Percentiles rank a stretch among this genome's conserved stretches.
phyloP scores from a whole-genome alignment of 2,329 filamentous ascomycete species.

The Ceratocystis lukuohia region DNA sequence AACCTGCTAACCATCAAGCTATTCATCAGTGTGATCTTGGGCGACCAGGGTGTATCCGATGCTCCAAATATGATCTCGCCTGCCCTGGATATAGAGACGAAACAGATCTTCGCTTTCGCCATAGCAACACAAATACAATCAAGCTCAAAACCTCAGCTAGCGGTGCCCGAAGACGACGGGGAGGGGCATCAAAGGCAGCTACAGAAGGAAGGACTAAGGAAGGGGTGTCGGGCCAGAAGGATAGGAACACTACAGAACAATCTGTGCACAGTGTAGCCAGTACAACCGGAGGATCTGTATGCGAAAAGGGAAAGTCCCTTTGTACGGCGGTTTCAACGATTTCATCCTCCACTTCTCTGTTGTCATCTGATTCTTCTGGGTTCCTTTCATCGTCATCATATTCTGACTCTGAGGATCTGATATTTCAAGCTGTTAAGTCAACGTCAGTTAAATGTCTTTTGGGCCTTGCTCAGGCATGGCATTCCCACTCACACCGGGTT shows the following conservation, averaged over 20 bases:
- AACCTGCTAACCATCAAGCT: neutral
- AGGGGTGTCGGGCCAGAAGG: neutral
- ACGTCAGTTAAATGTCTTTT: neutral
- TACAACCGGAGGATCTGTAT: neutral
- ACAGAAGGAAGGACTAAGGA: neutral
- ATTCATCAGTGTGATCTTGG: conserved; percentile 16
- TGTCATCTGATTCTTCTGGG: neutral
- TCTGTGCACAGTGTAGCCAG: neutral
- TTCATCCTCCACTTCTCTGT: neutral
- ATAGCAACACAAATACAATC: conserved; percentile 19
- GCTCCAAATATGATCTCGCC: conserved; percentile 14
- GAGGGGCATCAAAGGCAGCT: neutral
- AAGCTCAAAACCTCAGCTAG: conserved; percentile 10
- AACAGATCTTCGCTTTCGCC: conserved; percentile 19
- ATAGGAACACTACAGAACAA: neutral
- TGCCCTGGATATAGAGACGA: conserved; percentile 19
- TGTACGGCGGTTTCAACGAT: neutral
- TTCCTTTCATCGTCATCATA: neutral
- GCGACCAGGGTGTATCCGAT: conserved; percentile 18
- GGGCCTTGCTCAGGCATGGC: conserved; percentile 14
- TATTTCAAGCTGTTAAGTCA: neutral
- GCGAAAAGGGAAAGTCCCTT: neutral
- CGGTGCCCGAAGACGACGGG: neutral
- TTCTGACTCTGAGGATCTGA: neutral
- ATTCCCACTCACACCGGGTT: conserved; percentile 9